A percentile compares a stretch with the other conserved stretches of the same genome.
These are phyloP conservation scores for Chenopodium suecicum DNA, from an alignment of 148 eudicot species.

Conservation along the genomic window DNA sequence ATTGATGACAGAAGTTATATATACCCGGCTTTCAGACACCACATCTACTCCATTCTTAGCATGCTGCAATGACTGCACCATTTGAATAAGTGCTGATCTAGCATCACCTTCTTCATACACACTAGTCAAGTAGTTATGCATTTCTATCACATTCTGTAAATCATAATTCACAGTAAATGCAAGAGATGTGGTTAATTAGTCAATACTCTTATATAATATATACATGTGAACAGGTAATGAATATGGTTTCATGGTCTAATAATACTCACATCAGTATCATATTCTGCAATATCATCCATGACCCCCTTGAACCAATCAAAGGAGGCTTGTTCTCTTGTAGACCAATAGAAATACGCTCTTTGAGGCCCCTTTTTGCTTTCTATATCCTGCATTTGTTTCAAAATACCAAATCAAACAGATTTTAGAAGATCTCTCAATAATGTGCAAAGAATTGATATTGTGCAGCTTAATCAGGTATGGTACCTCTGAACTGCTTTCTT, in stretches of 20 bases:
- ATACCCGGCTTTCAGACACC: conserved; percentile 92
- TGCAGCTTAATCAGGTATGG: background rate
- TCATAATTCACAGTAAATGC: background rate
- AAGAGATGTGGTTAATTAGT: background rate
- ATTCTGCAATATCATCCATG: conserved; percentile 83
- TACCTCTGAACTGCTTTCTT: conserved; percentile 22
- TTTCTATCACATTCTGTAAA: conserved; percentile 79
- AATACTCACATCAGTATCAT: conserved; percentile 59
- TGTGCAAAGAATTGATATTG: background rate
- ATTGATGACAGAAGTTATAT: background rate
- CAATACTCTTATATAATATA: background rate
- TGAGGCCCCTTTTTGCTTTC: conserved; percentile 53
- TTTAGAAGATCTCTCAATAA: background rate
- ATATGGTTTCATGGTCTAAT: background rate
- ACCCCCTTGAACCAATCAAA: conserved; percentile 97
- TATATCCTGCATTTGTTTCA: conserved; percentile 34
- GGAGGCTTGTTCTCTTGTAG: conserved; percentile 89
- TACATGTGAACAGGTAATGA: background rate
- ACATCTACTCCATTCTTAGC: conserved; percentile 94
- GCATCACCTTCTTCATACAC: conserved; percentile 99
- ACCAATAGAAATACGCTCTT: conserved; percentile 92
- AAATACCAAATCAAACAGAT: background rate
- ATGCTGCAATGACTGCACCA: conserved; percentile 93
- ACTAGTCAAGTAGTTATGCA: conserved; percentile 95
- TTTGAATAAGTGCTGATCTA: conserved; percentile 86